phyloP scores from a whole-genome alignment of 371 early-diverging fungal genomes.

The Catenaria anguillulae region DNA sequence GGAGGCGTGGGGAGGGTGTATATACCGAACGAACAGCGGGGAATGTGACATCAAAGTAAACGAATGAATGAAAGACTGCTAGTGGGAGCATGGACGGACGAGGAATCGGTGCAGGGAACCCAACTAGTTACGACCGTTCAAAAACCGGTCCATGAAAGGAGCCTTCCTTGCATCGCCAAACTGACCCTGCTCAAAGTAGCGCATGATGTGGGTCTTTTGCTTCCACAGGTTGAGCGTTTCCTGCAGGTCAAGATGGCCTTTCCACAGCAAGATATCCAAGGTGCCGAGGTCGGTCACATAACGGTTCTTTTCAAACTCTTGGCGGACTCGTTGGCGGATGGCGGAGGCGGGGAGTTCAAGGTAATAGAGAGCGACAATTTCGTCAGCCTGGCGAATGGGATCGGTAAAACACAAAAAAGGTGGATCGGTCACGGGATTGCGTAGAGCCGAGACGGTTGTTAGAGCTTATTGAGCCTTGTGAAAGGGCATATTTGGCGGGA shows the following conservation, averaged over 20 bases:
- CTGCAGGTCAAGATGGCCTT: slow-evolving; percentile 75
- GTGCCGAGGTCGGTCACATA: slow-evolving; percentile 58
- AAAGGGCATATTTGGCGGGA: no score
- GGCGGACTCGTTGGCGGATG: slow-evolving; percentile 72
- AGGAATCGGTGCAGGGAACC: no score
- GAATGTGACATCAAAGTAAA: no score
- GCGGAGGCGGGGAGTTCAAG: slow-evolving; percentile 55
- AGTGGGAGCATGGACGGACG: no score
- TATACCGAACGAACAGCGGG: no score
- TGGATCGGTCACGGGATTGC: no score
- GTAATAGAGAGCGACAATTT: slow-evolving; percentile 60
- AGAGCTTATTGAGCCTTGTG: no score
- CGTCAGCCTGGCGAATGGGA: no score
- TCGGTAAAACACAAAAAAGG: no score
- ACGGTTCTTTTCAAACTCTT: slow-evolving; percentile 80
- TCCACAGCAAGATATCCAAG: slow-evolving; percentile 72
- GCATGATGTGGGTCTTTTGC: slow-evolving; percentile 75
- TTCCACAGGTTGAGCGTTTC: slow-evolving; percentile 94
- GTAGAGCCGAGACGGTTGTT: no score
- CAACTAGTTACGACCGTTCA: slow-evolving; percentile 33
- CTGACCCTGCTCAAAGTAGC: slow-evolving; percentile 71
- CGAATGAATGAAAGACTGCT: no score
- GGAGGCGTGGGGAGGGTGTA: no score
- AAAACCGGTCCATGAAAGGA: slow-evolving; percentile 70
- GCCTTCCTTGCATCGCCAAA: slow-evolving; percentile 46